phyloP scores from a whole-genome alignment of 2,329 filamentous ascomycete species.

The Cryphonectria carpinicola region DNA sequence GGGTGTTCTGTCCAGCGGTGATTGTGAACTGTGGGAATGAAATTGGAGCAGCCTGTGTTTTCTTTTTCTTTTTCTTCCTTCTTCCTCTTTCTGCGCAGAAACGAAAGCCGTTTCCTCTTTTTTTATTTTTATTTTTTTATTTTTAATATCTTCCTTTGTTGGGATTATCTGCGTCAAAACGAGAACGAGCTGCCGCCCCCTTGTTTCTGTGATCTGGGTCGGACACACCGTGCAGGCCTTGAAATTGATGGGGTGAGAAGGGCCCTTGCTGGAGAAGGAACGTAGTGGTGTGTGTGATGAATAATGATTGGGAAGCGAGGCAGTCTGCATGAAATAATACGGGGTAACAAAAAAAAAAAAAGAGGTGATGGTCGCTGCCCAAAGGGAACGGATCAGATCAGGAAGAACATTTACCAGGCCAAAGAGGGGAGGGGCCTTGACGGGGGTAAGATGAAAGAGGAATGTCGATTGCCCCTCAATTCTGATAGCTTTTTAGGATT shows the following conservation, averaged over 20 bases:
- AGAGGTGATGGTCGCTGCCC: background rate
- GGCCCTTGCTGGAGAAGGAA: background rate
- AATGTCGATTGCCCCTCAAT: constrained; percentile 6
- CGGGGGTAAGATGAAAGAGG: background rate
- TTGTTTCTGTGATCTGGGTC: constrained; percentile 1
- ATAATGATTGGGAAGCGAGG: background rate
- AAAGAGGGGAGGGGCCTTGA: background rate
- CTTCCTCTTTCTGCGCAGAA: background rate
- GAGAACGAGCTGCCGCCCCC: background rate
- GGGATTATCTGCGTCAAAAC: background rate
- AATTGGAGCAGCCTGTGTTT: background rate
- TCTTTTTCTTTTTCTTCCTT: background rate
- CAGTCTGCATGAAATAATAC: constrained; percentile 4
- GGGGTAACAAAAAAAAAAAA: background rate
- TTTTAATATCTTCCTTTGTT: background rate
- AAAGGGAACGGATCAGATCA: background rate
- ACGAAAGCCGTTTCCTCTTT: background rate
- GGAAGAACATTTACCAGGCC: constrained; percentile 13
- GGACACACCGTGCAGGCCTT: constrained; percentile 5
- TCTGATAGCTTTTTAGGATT: background rate
- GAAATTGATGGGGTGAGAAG: constrained; percentile 5
- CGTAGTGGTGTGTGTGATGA: background rate
- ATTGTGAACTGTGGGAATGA: background rate
- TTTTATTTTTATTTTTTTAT: background rate
- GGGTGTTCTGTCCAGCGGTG: background rate